Evolutionary conservation across 768 basidiomycete species (phyloP).

Genomic region (Boletus subcaerulescens): DNA sequence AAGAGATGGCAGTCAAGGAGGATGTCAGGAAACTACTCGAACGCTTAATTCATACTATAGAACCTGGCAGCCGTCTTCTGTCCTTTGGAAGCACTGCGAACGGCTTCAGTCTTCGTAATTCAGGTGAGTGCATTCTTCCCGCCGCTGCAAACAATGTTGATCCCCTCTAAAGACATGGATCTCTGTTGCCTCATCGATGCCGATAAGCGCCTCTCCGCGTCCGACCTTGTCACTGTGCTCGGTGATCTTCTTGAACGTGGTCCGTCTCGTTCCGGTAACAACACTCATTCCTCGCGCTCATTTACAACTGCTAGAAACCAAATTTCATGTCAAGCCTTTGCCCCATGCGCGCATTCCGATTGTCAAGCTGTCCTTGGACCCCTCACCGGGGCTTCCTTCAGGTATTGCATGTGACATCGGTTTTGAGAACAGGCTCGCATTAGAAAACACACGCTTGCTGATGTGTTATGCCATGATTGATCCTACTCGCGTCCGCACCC

Average conservation of each 20-base stretch:
- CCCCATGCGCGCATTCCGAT: slow-evolving; percentile 98
- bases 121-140: slow-evolving; percentile 50
- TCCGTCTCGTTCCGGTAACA: slow-evolving; percentile 38
- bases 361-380: slow-evolving; percentile 92
- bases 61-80: slow-evolving; percentile 84
- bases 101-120: slow-evolving; percentile 94
- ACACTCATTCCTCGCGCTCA: slow-evolving; percentile 11
- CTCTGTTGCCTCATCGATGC: slow-evolving; percentile 95
- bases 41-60: slow-evolving; percentile 91
- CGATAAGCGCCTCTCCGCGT: slow-evolving; percentile 70
- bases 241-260: slow-evolving; percentile 92
- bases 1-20: slow-evolving; percentile 93
- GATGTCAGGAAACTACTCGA: slow-evolving; percentile 94
- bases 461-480: slow-evolving; percentile 98
- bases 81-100: slow-evolving; percentile 98
- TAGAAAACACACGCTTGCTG: slow-evolving; percentile 94
- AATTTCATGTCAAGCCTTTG: slow-evolving; percentile 93
- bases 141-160: slow-evolving; percentile 7
- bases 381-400: slow-evolving; percentile 72
- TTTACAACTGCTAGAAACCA: slow-evolving; percentile 65
- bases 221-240: slow-evolving; percentile 91
- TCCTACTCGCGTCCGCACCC: slow-evolving; percentile 85
- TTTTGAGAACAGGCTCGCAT: slow-evolving; percentile 93
- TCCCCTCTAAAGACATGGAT: slow-evolving; percentile 80
- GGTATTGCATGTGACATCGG: slow-evolving; percentile 99